Evolutionary conservation across 441 rosid genomes (phyloP).

Genomic region (Populus hybrid): DNA sequence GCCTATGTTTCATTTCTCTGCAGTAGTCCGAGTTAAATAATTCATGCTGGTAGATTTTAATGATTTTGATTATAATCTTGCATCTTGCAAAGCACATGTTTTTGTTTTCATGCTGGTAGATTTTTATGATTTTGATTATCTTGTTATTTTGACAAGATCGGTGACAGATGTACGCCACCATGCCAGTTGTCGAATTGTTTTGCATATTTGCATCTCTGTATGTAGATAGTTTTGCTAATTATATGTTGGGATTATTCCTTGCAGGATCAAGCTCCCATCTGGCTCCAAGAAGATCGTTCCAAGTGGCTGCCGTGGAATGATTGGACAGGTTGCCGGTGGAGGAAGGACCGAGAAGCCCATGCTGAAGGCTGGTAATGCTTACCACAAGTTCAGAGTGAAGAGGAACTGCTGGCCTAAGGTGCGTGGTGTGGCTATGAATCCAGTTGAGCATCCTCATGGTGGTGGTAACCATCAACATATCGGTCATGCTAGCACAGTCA

Average conservation of each 20-base stretch:
- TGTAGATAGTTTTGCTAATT: background rate
- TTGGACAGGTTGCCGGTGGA: constrained; percentile 86
- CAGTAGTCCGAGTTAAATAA: background rate
- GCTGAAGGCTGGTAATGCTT: constrained; percentile 89
- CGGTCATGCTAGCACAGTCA: constrained; percentile 89
- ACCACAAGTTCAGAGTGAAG: constrained; percentile 88
- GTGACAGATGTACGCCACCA: too few species aligned
- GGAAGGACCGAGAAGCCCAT: constrained; percentile 96
- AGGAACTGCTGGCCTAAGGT: constrained; percentile 99
- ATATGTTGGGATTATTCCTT: background rate
- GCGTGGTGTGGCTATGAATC: constrained; percentile 98
- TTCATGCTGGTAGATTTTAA: background rate
- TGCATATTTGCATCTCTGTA: background rate
- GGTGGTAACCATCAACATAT: constrained; percentile 98
- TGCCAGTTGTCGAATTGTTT: too few species aligned
- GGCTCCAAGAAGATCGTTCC: constrained; percentile 80
- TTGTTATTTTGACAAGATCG: too few species aligned
- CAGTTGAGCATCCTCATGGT: constrained; percentile 98
- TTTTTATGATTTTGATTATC: background rate
- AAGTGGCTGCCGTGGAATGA: constrained; percentile 74
- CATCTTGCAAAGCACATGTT: too few species aligned
- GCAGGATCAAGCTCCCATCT: constrained; percentile 73
- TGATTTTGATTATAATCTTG: too few species aligned
- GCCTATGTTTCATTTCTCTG: background rate
- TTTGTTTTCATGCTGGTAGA: background rate